phyloP scores from a whole-genome alignment of 2,329 filamentous ascomycete species.

The Epichloe bromicola region DNA sequence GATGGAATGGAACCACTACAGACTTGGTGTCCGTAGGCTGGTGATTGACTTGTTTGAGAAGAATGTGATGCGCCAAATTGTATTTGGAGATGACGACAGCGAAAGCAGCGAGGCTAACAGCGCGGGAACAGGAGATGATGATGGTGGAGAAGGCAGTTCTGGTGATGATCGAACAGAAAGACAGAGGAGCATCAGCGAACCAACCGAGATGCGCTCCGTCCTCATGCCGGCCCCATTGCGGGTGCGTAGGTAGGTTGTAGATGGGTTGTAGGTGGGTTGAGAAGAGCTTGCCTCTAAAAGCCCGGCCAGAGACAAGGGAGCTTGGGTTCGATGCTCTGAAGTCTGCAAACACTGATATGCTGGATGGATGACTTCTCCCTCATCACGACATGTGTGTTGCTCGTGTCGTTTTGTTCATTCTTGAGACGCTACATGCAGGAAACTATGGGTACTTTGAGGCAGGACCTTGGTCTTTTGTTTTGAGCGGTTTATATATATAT shows the following conservation, averaged over 20 bases:
- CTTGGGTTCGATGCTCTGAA: not conserved
- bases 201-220: conserved; percentile 21
- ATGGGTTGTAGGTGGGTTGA: too few relatives aligned
- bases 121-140: conserved; percentile 32
- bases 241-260: conserved; percentile 16
- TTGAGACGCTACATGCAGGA: not conserved
- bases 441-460: not conserved
- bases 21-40: conserved; percentile 74
- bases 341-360: not conserved
- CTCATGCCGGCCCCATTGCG: conserved; percentile 22
- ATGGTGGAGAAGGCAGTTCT: conserved; percentile 38
- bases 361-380: not conserved
- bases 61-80: conserved; percentile 68
- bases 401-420: not conserved
- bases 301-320: not conserved
- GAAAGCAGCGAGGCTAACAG: conserved; percentile 52
- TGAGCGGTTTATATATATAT: not conserved
- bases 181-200: conserved; percentile 40
- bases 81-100: conserved; percentile 58
- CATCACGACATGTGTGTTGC: not conserved
- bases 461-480: not conserved
- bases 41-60: conserved; percentile 93
- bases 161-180: conserved; percentile 43
- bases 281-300: not conserved
- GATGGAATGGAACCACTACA: conserved; percentile 80